phyloP scores from a whole-genome alignment of 2,329 filamentous ascomycete species.

The Stagonosporopsis rhizophila region DNA sequence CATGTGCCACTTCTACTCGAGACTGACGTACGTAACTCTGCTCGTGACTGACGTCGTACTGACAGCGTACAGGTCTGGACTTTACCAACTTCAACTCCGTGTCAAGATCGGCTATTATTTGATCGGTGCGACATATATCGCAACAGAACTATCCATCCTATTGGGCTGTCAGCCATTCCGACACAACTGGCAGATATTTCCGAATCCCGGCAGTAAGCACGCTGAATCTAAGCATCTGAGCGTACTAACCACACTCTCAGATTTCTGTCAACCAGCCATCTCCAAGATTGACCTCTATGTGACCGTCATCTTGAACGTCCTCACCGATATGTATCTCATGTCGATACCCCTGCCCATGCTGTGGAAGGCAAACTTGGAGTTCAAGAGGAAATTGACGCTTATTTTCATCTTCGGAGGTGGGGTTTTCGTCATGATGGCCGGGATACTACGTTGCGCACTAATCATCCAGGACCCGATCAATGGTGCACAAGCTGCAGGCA shows the following conservation, averaged over 20 bases:
- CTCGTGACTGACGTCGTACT: slow-evolving; percentile 3
- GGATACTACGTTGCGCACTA: slow-evolving; percentile 56
- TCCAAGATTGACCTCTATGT: slow-evolving; percentile 19
- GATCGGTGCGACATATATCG: slow-evolving; percentile 59
- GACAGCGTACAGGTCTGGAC: slow-evolving; percentile 12
- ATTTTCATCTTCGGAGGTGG: slow-evolving; percentile 64
- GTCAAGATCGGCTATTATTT: slow-evolving; percentile 60
- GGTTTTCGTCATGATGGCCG: slow-evolving; percentile 62
- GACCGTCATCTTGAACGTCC: slow-evolving; percentile 57
- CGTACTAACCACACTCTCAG: slow-evolving; percentile 9
- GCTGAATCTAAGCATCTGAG: background rate
- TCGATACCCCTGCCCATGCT: slow-evolving; percentile 65
- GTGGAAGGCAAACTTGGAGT: slow-evolving; percentile 57
- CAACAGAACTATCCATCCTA: slow-evolving; percentile 59
- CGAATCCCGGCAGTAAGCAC: slow-evolving; percentile 62
- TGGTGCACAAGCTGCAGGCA: slow-evolving; percentile 49
- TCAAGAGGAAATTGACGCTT: slow-evolving; percentile 60
- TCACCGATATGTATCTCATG: slow-evolving; percentile 67
- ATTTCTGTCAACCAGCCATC: slow-evolving; percentile 20
- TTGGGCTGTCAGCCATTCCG: slow-evolving; percentile 61
- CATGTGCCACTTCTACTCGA: slow-evolving; percentile 63
- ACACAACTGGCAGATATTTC: slow-evolving; percentile 66
- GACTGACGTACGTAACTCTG: slow-evolving; percentile 47
- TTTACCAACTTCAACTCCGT: slow-evolving; percentile 19
- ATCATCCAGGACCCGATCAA: slow-evolving; percentile 39